Evolutionary conservation across 129 eudicot genomes (phyloP).

Genomic region (Pittosporum tobira): DNA sequence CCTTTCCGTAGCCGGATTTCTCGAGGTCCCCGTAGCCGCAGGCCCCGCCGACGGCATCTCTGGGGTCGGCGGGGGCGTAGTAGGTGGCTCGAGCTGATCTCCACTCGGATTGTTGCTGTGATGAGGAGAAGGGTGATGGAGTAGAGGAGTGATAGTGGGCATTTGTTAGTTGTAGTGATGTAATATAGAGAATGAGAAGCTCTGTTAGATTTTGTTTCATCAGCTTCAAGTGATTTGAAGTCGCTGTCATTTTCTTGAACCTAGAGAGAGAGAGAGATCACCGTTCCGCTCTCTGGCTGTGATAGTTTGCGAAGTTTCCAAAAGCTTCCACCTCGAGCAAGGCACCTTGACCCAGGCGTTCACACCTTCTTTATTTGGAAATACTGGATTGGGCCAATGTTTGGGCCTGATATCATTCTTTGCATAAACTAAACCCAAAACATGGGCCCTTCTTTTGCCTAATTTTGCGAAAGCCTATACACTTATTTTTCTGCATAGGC

Average conservation of each 20-base stretch:
- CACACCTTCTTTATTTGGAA: too few species aligned
- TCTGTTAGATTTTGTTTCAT: slow-evolving; percentile 6
- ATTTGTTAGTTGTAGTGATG: slow-evolving; percentile 5
- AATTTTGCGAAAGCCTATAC: too few species aligned
- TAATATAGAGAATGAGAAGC: slow-evolving; percentile 15
- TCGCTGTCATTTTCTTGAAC: slow-evolving; percentile 2
- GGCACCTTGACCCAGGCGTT: too few species aligned
- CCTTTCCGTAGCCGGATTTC: slow-evolving; percentile 67
- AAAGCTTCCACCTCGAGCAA: too few species aligned
- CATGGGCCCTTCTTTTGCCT: too few species aligned
- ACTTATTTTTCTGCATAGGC: too few species aligned
- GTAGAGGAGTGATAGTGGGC: slow-evolving; percentile 47
- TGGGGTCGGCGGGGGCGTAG: slow-evolving; percentile 82
- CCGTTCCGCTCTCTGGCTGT: too few species aligned
- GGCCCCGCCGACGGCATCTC: slow-evolving; percentile 81
- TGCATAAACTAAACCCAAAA: too few species aligned
- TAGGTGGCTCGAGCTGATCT: slow-evolving; percentile 76
- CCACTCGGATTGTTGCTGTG: slow-evolving; percentile 45
- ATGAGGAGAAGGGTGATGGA: slow-evolving; percentile 25
- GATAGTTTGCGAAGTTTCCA: too few species aligned
- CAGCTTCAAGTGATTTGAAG: neutral
- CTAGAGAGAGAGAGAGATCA: neutral
- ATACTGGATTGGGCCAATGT: too few species aligned
- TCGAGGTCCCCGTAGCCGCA: slow-evolving; percentile 84
- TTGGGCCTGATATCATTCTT: too few species aligned